These are phyloP conservation scores for Cylindrotheca fusiformis DNA, from an alignment of 108 stramenopile genomes.

Conservation along the genomic window DNA sequence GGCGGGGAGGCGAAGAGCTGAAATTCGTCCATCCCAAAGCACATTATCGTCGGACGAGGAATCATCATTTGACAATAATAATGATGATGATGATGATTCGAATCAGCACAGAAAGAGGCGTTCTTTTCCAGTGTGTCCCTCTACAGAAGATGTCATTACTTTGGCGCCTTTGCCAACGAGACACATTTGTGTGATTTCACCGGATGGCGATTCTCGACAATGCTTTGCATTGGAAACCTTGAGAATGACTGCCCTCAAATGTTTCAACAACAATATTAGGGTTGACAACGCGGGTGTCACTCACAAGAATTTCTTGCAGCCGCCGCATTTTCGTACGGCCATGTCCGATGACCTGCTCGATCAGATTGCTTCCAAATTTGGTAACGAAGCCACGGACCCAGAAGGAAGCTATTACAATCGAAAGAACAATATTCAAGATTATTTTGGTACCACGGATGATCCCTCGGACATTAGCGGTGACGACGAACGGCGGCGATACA, in stretches of 20 bases:
- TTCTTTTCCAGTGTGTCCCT: slow-evolving; percentile 44
- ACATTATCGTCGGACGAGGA: not conserved
- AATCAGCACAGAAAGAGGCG: not conserved
- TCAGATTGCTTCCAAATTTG: slow-evolving; percentile 80
- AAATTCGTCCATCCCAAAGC: slow-evolving; percentile 22
- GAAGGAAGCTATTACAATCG: slow-evolving; percentile 58
- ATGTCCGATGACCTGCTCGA: slow-evolving; percentile 79
- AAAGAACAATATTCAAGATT: not conserved
- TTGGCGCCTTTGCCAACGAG: slow-evolving; percentile 42
- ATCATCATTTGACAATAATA: not conserved
- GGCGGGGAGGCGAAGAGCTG: slow-evolving; percentile 1
- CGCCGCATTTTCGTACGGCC: slow-evolving; percentile 75
- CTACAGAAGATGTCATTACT: slow-evolving; percentile 65
- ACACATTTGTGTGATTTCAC: slow-evolving; percentile 73
- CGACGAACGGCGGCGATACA: too few species aligned
- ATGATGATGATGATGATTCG: not conserved
- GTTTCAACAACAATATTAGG: slow-evolving; percentile 19
- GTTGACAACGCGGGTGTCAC: slow-evolving; percentile 17
- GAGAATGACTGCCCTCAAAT: slow-evolving; percentile 59
- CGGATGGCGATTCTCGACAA: slow-evolving; percentile 57
- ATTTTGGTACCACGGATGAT: slow-evolving; percentile 1
- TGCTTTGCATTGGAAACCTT: slow-evolving; percentile 85
- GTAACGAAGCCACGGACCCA: slow-evolving; percentile 57
- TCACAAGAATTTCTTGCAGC: slow-evolving; percentile 62
- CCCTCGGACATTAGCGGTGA: slow-evolving; percentile 23